Base-by-base conservation (phyloP, 805 yeast species). In the Zygosaccharomyces bisporus region DNA sequence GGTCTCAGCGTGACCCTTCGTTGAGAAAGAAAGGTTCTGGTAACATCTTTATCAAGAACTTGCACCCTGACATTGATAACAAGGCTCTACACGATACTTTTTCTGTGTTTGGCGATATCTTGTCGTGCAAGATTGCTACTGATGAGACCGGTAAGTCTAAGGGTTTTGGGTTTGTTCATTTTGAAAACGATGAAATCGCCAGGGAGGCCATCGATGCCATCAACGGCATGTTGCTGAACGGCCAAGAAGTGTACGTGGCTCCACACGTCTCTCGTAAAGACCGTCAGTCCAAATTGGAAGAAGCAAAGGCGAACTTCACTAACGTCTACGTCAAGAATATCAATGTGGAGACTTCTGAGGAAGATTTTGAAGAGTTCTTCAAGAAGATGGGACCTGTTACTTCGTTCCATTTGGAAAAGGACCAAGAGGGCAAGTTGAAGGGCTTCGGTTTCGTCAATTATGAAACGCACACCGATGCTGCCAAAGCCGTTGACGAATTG, bases 1-100 rank as follows among this genome's bases (percentile, higher is more conserved):
- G 98, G 97, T 89, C 97, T 57, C 98, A 93, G 77, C 88, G 98
- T 75, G 98, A 93, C 70, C 98, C 99, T 55, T 79, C 96, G 51
- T 70, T 82, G 63, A 86, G 99, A 79, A 87, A 83, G 78, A 83
- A 83, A 66, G 97, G 97, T 70, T 84, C 87, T 54, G 97, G 96
- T 65, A 93, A 93, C 80, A 83, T 93, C 57, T 93, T 85, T 81
- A 91, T 93, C 76, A 93, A 93, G 83, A 93, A 93, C 81, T 81
- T 93, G 73, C 96, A 91, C 72, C 95, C 96, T 50, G 95, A 87
- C 64, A 93, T 93, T 64, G 99, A 93, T 76, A 91, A 93, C 88
- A 91, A 91, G 80, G 95, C 96, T 61, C 79, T 93, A 63, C 95
- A 90, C 74, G 99, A 93, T 70, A 93, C 99, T 50, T 93, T 93